phyloP scores from a whole-genome alignment of 306 rosid species.

The Rubus parviflorus region DNA sequence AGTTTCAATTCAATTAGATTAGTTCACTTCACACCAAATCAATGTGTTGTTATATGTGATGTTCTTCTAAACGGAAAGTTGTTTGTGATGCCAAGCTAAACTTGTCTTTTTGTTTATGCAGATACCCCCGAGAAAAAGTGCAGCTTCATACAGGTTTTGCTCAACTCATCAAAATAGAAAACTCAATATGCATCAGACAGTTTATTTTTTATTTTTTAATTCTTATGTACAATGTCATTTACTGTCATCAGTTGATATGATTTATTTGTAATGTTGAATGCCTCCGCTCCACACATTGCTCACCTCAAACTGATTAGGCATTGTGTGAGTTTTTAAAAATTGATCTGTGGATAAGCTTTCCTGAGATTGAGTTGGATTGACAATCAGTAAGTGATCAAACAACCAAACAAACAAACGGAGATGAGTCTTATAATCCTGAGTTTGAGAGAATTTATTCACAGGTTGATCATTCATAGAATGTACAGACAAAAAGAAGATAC shows the following conservation, averaged over 20 bases:
- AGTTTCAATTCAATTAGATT: not conserved
- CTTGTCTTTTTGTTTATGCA: slow-evolving; percentile 44
- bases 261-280: not conserved
- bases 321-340: not conserved
- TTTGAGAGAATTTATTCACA: not conserved
- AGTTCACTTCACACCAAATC: not conserved
- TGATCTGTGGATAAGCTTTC: not conserved
- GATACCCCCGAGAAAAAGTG: slow-evolving; percentile 96
- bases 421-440: not conserved
- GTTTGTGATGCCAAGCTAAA: slow-evolving; percentile 19
- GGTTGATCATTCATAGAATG: not conserved
- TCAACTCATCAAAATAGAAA: not conserved
- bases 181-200: not conserved
- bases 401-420: not conserved
- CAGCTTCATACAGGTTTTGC: slow-evolving; percentile 91
- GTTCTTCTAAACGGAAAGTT: not conserved
- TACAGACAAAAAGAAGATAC: not conserved
- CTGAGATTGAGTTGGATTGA: not conserved
- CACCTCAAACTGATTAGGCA: not conserved
- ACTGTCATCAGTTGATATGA: not conserved
- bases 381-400: not conserved
- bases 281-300: not conserved
- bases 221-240: not conserved
- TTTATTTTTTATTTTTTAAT: not conserved
- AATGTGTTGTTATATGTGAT: not conserved